These are phyloP conservation scores for Fusarium torreyae DNA, from an alignment of 2,329 filamentous ascomycete genomes.

Conservation along the genomic window DNA sequence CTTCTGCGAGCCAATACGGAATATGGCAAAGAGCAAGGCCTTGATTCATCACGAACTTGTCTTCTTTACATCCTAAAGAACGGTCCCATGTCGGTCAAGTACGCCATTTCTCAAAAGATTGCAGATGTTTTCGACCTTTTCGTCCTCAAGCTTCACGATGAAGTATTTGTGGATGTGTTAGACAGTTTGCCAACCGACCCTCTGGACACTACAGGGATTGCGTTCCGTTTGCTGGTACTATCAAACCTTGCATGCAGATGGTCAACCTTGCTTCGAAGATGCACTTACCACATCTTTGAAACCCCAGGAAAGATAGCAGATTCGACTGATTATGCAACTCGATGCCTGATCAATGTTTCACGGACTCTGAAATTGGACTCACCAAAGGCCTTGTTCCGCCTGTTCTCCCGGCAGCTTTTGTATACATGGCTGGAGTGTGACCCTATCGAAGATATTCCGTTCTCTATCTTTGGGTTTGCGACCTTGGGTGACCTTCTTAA, in stretches of 20 bases:
- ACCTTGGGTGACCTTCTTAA: conserved; percentile 77
- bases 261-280: conserved; percentile 87
- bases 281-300: conserved; percentile 95
- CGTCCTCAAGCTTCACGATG: conserved; percentile 85
- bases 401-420: conserved; percentile 91
- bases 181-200: conserved; percentile 81
- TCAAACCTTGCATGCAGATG: conserved; percentile 84
- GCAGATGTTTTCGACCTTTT: conserved; percentile 85
- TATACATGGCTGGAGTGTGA: conserved; percentile 88
- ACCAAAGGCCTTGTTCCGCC: conserved; percentile 79
- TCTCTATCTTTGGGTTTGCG: conserved; percentile 84
- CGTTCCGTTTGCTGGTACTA: conserved; percentile 83
- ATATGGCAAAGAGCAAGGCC: conserved; percentile 73
- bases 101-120: conserved; percentile 78
- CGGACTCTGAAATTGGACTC: conserved; percentile 74
- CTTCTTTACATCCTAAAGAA: conserved; percentile 80
- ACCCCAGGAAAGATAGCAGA: conserved; percentile 80
- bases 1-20: conserved; percentile 77
- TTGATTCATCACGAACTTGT: conserved; percentile 76
- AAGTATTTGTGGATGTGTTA: conserved; percentile 88
- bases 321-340: conserved; percentile 78
- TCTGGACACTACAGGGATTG: conserved; percentile 84
- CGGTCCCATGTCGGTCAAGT: conserved; percentile 80
- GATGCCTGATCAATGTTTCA: conserved; percentile 79
- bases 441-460: conserved; percentile 81